Base-by-base conservation (phyloP, 495 filamentous ascomycete species). In the Aspergillus baeticus region DNA sequence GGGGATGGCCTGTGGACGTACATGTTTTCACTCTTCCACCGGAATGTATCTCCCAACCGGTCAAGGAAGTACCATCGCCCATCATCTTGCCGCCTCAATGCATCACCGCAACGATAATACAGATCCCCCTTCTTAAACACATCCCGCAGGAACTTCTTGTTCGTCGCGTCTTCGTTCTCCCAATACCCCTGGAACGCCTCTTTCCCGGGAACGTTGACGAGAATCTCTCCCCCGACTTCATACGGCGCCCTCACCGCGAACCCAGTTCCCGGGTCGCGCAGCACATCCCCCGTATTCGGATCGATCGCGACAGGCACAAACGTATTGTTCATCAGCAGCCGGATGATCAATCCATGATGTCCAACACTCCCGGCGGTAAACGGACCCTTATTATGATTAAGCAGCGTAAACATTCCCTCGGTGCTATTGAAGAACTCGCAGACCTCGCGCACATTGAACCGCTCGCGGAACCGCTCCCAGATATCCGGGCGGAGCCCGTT, bases 1-100 rank as follows among this genome's bases (percentile, higher is more conserved):
- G n/a, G n/a, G n/a, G n/a, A n/a, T n/a, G n/a, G n/a, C n/a, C n/a
- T n/a, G n/a, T n/a, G 17, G 4, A 64, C 70, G 60, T 67, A 85
- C 48, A 93, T 88, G 63, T 93, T 93, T 70, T 92, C 89, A 53
- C 82, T 83, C 68, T 92, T 93, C 89, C 89, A 93, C 4, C 89
- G 78, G 71, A 86, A 93, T 0, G 89, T 93, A 66, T 93, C 89
- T 1, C 89, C 89, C 0, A 92, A 72, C 33, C 83, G 79, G 66
- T 94, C 90, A 20, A 89, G 61, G 68, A 94, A 94, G 66, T 79
- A 91, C 88, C 88, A 91, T 13, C 86, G 74, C 0, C 90, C 90
- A 51, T 92, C 88, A 3, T 60, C 61, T 15, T 81, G 77, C 13
- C 86, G 75, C 5, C 86, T 69, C 29, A 92, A 66, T 6, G 88